Conservation (phyloP, 2,329 filamentous ascomycete species). For the Diaporthe sp. region DNA sequence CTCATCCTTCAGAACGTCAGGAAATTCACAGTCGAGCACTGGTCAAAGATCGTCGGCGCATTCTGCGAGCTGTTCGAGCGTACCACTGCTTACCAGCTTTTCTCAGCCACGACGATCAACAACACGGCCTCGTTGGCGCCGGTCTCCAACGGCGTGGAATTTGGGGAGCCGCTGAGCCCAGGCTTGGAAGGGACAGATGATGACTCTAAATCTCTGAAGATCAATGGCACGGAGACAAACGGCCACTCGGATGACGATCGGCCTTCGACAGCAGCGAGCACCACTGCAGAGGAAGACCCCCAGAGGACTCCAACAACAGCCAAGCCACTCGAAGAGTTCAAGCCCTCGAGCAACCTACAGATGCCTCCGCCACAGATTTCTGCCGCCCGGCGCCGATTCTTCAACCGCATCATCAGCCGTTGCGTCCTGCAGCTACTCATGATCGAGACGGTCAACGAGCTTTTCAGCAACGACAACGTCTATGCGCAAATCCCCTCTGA, state of each 20-base stretch:
- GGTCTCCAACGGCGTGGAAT: conserved; percentile 65
- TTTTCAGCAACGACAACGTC: conserved; percentile 97
- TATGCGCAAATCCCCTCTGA: conserved; percentile 92
- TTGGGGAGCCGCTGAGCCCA: conserved; percentile 60
- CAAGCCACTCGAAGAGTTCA: conserved; percentile 84
- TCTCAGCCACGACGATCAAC: conserved; percentile 80
- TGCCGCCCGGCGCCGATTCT: conserved; percentile 91
- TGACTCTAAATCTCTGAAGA: conserved; percentile 71
- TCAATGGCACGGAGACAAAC: conserved; percentile 66
- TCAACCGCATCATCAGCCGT: conserved; percentile 99
- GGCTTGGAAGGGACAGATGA: conserved; percentile 53
- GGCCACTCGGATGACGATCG: conserved; percentile 50
- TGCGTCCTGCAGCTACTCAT: conserved; percentile 98
- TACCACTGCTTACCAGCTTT: conserved; percentile 94
- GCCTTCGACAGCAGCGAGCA: conserved; percentile 44
- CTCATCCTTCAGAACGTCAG: conserved; percentile 95
- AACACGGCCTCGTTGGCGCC: conserved; percentile 65
- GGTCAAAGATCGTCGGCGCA: conserved; percentile 92
- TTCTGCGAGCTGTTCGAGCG: conserved; percentile 96
- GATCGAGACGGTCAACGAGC: conserved; percentile 99
- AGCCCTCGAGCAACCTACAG: conserved; percentile 79
- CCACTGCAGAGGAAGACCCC: conserved; percentile 51
- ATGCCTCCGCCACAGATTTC: conserved; percentile 94
- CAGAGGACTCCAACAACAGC: conserved; percentile 46
- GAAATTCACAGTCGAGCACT: conserved; percentile 89